Conservation (phyloP, 176 grass and related monocot species). For the Urochloa ruziziensis region DNA sequence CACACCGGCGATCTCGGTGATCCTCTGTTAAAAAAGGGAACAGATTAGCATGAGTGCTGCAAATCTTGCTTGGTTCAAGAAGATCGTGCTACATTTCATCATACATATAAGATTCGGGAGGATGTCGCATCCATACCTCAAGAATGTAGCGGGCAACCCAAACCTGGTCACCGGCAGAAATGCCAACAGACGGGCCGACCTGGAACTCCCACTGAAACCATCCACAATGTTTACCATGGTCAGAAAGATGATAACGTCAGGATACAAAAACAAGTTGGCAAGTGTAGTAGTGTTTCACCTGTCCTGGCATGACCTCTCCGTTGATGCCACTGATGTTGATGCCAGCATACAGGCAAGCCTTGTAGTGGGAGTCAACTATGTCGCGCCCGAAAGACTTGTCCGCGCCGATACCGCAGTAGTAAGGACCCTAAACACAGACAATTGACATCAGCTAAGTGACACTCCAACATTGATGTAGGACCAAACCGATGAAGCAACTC, state of each 20-base stretch:
- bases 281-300: slow-evolving; percentile 43
- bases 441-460: not conserved
- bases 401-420: slow-evolving; percentile 82
- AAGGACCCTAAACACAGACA: slow-evolving; percentile 65
- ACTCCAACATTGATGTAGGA: slow-evolving; percentile 22
- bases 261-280: not conserved
- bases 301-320: slow-evolving; percentile 97
- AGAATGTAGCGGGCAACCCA: slow-evolving; percentile 97
- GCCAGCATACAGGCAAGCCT: slow-evolving; percentile 85
- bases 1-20: slow-evolving; percentile 94
- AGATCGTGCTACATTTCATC: not conserved
- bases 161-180: slow-evolving; percentile 73
- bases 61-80: not conserved
- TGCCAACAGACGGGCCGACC: slow-evolving; percentile 86
- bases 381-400: slow-evolving; percentile 93
- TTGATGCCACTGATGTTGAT: slow-evolving; percentile 98
- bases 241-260: not conserved
- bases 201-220: slow-evolving; percentile 92
- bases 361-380: slow-evolving; percentile 94
- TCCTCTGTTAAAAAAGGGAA: slow-evolving; percentile 50
- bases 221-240: not conserved
- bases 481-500: not conserved
- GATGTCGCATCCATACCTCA: slow-evolving; percentile 51
- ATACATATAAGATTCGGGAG: not conserved
- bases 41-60: not conserved